phyloP scores from a whole-genome alignment of 2,329 filamentous ascomycete genomes.

The Penicillium occitanis region DNA sequence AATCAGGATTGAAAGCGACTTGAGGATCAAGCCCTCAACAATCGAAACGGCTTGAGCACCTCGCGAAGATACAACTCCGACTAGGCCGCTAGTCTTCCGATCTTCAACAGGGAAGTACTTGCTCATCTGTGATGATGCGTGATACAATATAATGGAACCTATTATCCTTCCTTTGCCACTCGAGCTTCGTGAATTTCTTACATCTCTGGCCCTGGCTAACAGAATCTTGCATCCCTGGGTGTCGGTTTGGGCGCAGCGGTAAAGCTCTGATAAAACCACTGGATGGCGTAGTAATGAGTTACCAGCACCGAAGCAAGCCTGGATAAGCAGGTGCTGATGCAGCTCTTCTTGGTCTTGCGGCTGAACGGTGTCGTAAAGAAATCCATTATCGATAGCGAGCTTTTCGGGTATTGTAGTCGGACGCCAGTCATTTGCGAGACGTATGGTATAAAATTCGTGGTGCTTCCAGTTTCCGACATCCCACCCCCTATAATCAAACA shows the following conservation, averaged over 20 bases:
- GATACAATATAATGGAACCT: conserved; percentile 17
- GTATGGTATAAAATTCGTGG: conserved; percentile 16
- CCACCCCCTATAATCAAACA: conserved; percentile 9
- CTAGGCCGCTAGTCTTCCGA: conserved; percentile 13
- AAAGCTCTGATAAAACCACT: conserved; percentile 16
- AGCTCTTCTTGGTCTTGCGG: conserved; percentile 17
- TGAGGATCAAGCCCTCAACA: conserved; percentile 15
- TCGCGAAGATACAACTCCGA: conserved; percentile 11
- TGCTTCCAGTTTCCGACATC: conserved; percentile 20
- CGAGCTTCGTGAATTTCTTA: not conserved
- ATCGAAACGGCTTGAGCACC: conserved; percentile 3
- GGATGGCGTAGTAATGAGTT: conserved; percentile 17
- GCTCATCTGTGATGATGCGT: conserved; percentile 18
- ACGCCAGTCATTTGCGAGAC: conserved; percentile 3
- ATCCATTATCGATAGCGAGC: conserved; percentile 7
- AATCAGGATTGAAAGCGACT: conserved; percentile 10
- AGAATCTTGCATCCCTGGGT: conserved; percentile 19
- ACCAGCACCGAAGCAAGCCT: conserved; percentile 14
- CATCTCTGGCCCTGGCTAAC: conserved; percentile 10
- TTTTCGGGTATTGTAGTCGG: conserved; percentile 8
- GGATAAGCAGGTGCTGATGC: conserved; percentile 13
- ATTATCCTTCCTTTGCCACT: conserved; percentile 15
- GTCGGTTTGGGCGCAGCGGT: conserved; percentile 13
- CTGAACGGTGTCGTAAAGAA: conserved; percentile 12
- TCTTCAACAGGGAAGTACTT: conserved; percentile 18